Evolutionary conservation across 2,329 filamentous ascomycete genomes (phyloP), one percentile per base, ranked within the genome.

Genomic region (Arthrobotrys sinensis): DNA sequence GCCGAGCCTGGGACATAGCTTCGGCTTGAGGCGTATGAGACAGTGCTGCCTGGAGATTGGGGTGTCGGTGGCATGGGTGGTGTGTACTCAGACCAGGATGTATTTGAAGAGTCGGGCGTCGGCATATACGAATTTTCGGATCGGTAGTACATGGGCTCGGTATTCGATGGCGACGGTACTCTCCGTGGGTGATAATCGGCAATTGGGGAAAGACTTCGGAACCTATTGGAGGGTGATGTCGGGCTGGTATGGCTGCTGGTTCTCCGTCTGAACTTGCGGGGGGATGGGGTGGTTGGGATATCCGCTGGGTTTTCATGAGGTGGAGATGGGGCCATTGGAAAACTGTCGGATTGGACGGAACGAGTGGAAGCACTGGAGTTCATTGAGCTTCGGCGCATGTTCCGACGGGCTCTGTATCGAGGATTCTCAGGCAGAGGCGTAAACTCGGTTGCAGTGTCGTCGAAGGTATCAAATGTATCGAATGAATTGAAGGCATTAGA

Each of bases 181-280:
- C 50, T 64, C 57, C 57, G 69, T 16, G 53, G 43, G 10, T 64
- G 67, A 24, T 78, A 78, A 28, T 78, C 75, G 10, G 52, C 53
- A 5, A 78, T 78, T n/a, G 75, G 75, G 5, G 75, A 78, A 11
- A 78, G 67, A 34, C 67, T 72, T 68, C 75, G 57, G 53, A 67
- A 78, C 21, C 75, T 71, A 16, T 50, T 64, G 7, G 75, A 72
- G 14, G 55, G 36, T 11, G 75, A 78, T 21, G 73, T 32, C 10
- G 75, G 67, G 36, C 75, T 78, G 19, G 63, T 43, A 8, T 62
- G 67, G 12, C 52, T 69, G 32, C 48, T 78, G 40, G 67, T 46
- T 19, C 67, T 72, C 32, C 75, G 52, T 24, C 67, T 60, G 11
- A 48, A 28, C 24, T 45, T 78, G 11, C 53, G 75, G 7, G 75